These are phyloP conservation scores for Candida silvatica DNA, from an alignment of 805 yeast genomes.

Conservation along the genomic window DNA sequence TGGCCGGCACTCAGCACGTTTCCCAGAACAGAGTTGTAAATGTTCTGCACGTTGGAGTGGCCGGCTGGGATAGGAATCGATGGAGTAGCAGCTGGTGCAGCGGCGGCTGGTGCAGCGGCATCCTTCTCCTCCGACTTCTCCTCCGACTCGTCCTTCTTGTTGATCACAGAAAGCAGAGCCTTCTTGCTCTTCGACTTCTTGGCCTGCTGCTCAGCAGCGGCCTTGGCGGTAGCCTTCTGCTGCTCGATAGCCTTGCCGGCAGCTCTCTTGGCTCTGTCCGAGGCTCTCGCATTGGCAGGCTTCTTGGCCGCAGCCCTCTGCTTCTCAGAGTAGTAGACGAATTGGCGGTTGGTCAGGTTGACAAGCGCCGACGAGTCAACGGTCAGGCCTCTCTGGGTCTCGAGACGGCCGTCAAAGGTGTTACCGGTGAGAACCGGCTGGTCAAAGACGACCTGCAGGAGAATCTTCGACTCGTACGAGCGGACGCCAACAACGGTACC, in stretches of 20 bases:
- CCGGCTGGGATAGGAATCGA: conserved; percentile 4
- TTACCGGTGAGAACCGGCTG: conserved; percentile 75
- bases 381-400: conserved; percentile 73
- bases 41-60: conserved; percentile 16
- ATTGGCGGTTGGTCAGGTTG: conserved; percentile 68
- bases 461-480: conserved; percentile 50
- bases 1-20: conserved; percentile 10
- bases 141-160: conserved; percentile 20
- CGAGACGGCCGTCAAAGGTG: conserved; percentile 67
- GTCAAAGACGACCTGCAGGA: conserved; percentile 79
- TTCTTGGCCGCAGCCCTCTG: conserved; percentile 4
- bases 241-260: neutral
- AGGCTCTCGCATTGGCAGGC: neutral
- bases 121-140: conserved; percentile 2
- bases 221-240: conserved; percentile 1
- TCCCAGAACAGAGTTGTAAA: conserved; percentile 22
- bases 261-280: neutral
- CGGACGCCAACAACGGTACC: conserved; percentile 79
- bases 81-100: conserved; percentile 3
- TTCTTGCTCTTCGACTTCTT: conserved; percentile 6
- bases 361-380: conserved; percentile 76
- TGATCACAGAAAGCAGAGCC: conserved; percentile 37
- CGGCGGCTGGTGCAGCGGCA: neutral
- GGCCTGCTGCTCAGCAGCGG: conserved; percentile 4
- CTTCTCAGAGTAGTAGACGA: conserved; percentile 68